Conservation (phyloP, 2,329 filamentous ascomycete species). For the Nemania sp. region DNA sequence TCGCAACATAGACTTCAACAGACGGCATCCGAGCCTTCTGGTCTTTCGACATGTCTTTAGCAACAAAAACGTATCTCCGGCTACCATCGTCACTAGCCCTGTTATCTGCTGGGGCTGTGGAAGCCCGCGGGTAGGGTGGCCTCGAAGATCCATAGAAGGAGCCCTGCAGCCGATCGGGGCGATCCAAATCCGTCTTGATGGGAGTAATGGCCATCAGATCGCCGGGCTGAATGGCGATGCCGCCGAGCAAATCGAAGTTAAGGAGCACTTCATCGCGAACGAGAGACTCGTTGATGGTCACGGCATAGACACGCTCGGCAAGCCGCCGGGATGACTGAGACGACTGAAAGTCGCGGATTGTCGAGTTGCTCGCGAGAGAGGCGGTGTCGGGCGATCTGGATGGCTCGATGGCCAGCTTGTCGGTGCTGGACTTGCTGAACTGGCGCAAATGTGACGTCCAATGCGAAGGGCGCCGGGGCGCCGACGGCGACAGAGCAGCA, state of each 20-base stretch:
- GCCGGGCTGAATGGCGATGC: slow-evolving; percentile 64
- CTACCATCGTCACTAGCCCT: slow-evolving; percentile 39
- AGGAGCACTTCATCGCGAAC: slow-evolving; percentile 78
- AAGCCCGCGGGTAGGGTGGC: slow-evolving; percentile 32
- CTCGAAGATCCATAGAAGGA: slow-evolving; percentile 36
- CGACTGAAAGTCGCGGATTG: slow-evolving; percentile 43
- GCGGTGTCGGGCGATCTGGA: slow-evolving; percentile 52
- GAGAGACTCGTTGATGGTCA: slow-evolving; percentile 72
- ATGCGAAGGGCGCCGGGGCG: slow-evolving; percentile 50
- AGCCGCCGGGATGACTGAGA: slow-evolving; percentile 35
- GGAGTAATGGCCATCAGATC: slow-evolving; percentile 74
- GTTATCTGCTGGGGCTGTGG: slow-evolving; percentile 31
- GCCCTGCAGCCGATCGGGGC: slow-evolving; percentile 43
- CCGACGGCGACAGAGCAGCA: slow-evolving; percentile 41
- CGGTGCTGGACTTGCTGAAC: slow-evolving; percentile 52
- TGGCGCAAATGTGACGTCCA: slow-evolving; percentile 59
- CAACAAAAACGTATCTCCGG: slow-evolving; percentile 69
- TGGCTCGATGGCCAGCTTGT: slow-evolving; percentile 46
- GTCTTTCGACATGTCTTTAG: slow-evolving; percentile 71
- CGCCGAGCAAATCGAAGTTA: slow-evolving; percentile 71
- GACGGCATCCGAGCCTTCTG: slow-evolving; percentile 65
- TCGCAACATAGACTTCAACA: slow-evolving; percentile 74
- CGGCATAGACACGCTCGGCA: slow-evolving; percentile 53
- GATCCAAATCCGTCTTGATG: slow-evolving; percentile 55
- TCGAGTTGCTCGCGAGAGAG: slow-evolving; percentile 52